These are phyloP conservation scores for Epichloe coenophiala DNA, from an alignment of 2,329 filamentous ascomycete species.

Conservation along the genomic window DNA sequence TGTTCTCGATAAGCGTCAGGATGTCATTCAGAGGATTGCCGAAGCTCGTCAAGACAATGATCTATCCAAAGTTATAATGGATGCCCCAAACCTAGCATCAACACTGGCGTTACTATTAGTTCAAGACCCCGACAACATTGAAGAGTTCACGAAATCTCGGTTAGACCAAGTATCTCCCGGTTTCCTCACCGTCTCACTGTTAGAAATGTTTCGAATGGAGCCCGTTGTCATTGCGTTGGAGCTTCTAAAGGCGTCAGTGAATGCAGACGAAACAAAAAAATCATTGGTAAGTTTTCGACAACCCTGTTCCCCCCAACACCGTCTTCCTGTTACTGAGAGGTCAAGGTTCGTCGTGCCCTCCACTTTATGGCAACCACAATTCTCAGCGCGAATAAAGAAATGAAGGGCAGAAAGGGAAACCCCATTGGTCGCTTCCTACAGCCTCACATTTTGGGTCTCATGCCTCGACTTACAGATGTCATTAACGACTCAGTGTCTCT, in stretches of 20 bases:
- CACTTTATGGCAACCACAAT: conserved; percentile 30
- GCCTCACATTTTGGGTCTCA: conserved; percentile 72
- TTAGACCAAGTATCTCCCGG: conserved; percentile 55
- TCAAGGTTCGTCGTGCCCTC: conserved; percentile 35
- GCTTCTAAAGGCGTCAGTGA: conserved; percentile 66
- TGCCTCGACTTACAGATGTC: conserved; percentile 65
- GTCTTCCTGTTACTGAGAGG: background rate
- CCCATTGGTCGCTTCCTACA: conserved; percentile 65
- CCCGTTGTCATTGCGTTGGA: conserved; percentile 66
- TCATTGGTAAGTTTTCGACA: conserved; percentile 36
- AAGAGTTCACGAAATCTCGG: conserved; percentile 53
- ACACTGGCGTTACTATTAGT: conserved; percentile 46
- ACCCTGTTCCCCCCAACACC: background rate
- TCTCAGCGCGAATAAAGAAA: conserved; percentile 25
- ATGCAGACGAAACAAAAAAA: conserved; percentile 45
- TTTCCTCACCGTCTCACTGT: conserved; percentile 53
- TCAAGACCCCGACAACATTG: conserved; percentile 42
- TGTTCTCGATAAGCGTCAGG: conserved; percentile 62
- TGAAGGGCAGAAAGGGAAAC: conserved; percentile 37
- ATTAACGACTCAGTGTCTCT: conserved; percentile 54
- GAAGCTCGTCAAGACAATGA: conserved; percentile 61
- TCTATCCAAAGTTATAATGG: conserved; percentile 39
- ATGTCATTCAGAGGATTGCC: conserved; percentile 71
- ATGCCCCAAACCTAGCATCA: conserved; percentile 40
- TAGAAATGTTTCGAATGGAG: conserved; percentile 59